Conservation (phyloP, 1,284 basidiomycete species). For the Peniophora sp. region DNA sequence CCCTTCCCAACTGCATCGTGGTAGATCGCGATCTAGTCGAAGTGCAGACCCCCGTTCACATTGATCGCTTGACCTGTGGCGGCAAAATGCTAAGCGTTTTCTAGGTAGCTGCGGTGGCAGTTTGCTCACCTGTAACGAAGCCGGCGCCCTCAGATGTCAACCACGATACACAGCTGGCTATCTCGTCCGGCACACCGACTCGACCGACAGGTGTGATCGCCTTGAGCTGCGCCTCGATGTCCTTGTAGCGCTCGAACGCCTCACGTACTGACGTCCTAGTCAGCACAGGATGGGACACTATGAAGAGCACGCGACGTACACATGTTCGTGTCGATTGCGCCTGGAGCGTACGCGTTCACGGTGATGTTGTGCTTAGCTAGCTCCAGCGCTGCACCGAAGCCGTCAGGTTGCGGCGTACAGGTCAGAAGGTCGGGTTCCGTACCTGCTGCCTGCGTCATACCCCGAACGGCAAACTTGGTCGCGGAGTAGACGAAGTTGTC, state of each 20-base stretch:
- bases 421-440: not conserved
- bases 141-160: constrained; percentile 10
- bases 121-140: constrained; percentile 14
- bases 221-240: not conserved
- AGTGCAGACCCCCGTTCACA: not conserved
- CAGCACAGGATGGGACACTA: not conserved
- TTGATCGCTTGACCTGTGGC: not conserved
- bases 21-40: not conserved
- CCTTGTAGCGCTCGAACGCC: not conserved
- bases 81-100: not conserved
- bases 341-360: constrained; percentile 16
- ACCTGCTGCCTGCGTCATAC: constrained; percentile 11
- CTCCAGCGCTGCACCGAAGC: constrained; percentile 8
- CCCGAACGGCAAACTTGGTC: constrained; percentile 11
- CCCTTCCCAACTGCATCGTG: too few species aligned
- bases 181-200: constrained; percentile 10
- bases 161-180: constrained; percentile 14
- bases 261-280: not conserved
- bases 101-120: not conserved
- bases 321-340: constrained; percentile 11
- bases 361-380: constrained; percentile 14
- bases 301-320: constrained; percentile 4
- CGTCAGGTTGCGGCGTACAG: not conserved
- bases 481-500: constrained; percentile 4
- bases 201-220: not conserved